Conservation (phyloP, 768 basidiomycete genomes). For the Hortiboletus campestris region DNA sequence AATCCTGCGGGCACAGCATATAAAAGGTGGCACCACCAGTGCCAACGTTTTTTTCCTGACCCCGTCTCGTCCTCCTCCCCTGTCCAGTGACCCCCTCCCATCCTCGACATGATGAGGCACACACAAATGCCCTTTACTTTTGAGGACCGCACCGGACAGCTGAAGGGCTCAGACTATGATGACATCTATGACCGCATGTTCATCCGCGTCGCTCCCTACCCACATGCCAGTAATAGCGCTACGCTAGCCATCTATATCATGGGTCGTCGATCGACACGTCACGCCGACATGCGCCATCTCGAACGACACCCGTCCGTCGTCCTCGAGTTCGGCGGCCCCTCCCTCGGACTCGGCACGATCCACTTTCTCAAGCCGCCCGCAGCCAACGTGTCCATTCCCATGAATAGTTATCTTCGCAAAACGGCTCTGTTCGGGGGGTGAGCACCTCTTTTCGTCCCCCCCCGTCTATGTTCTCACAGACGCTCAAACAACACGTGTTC, state of each 20-base stretch:
- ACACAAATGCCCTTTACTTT: slow-evolving; percentile 51
- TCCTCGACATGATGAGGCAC: slow-evolving; percentile 19
- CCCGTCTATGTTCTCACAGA: not conserved
- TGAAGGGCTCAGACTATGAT: slow-evolving; percentile 62
- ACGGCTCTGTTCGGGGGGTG: slow-evolving; percentile 66
- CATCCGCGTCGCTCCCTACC: slow-evolving; percentile 55
- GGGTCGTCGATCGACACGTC: slow-evolving; percentile 60
- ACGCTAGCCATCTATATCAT: slow-evolving; percentile 63
- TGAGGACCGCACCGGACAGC: slow-evolving; percentile 64
- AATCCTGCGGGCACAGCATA: slow-evolving; percentile 24
- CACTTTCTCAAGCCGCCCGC: slow-evolving; percentile 45
- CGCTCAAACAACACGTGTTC: not conserved
- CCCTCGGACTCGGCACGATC: slow-evolving; percentile 58
- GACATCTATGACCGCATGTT: slow-evolving; percentile 78
- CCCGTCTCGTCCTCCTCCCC: not conserved
- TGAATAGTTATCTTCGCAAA: slow-evolving; percentile 64
- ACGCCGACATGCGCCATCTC: slow-evolving; percentile 52
- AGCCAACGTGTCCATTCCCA: slow-evolving; percentile 46
- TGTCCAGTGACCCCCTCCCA: slow-evolving; percentile 13
- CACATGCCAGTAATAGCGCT: slow-evolving; percentile 35
- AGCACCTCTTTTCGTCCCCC: slow-evolving; percentile 24
- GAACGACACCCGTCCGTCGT: slow-evolving; percentile 52
- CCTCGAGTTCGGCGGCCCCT: slow-evolving; percentile 55
- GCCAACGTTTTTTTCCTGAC: not conserved
- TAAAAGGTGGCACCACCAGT: slow-evolving; percentile 9